phyloP scores from a whole-genome alignment of 306 rosid genomes.

The Lablab purpureus region DNA sequence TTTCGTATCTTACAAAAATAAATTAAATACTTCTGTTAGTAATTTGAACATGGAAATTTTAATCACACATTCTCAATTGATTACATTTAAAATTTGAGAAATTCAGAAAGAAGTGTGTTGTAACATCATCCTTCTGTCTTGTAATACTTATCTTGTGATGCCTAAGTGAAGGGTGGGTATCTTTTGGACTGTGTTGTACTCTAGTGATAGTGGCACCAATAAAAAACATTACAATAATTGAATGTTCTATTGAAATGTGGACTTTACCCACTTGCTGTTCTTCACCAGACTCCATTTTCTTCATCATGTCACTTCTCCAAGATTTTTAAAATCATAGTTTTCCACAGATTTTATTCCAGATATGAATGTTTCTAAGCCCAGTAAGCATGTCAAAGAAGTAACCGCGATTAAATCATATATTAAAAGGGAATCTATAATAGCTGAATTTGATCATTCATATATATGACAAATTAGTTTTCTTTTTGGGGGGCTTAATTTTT shows the following conservation, averaged over 20 bases:
- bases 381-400: background rate
- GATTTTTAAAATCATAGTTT: background rate
- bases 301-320: background rate
- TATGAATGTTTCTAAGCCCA: background rate
- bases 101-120: background rate
- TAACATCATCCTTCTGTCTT: conserved; percentile 27
- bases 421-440: background rate
- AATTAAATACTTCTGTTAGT: too few relatives aligned
- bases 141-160: background rate
- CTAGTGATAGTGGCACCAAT: background rate
- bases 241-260: background rate
- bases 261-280: background rate
- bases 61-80: background rate
- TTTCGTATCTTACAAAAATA: too few relatives aligned
- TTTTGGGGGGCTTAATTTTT: too few relatives aligned
- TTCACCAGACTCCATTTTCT: background rate
- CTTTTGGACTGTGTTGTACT: background rate
- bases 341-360: background rate
- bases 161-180: background rate
- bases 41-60: too few relatives aligned
- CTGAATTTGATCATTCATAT: background rate
- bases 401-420: background rate
- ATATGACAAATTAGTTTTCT: too few relatives aligned
- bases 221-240: background rate
- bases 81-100: background rate